These are phyloP conservation scores for Elaeagnus macrophylla DNA, from an alignment of 306 rosid species.

Conservation along the genomic window DNA sequence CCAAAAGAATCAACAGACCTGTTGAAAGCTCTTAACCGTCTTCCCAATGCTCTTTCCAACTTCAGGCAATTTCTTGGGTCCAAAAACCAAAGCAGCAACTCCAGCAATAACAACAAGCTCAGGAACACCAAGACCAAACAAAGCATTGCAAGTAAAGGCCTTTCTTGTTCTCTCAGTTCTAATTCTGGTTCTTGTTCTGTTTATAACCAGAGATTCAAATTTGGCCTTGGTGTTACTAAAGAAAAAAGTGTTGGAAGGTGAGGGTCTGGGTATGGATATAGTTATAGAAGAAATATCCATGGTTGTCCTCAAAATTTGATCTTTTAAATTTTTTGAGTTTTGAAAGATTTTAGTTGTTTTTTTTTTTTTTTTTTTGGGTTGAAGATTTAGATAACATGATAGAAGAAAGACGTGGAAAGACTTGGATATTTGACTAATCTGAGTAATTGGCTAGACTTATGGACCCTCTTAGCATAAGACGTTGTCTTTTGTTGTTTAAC, in stretches of 20 bases:
- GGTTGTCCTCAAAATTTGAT: background rate
- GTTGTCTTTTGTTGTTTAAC: no score
- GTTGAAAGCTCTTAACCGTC: constrained; percentile 95
- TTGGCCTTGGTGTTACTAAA: constrained; percentile 22
- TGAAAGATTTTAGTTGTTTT: no score
- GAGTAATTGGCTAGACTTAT: no score
- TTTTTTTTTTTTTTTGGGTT: no score
- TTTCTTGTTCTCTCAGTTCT: constrained; percentile 28
- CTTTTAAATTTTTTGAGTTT: background rate
- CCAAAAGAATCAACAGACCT: constrained; percentile 32
- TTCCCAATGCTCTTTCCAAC: constrained; percentile 93
- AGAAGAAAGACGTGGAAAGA: no score
- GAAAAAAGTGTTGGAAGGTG: constrained; percentile 20
- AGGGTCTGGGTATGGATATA: constrained; percentile 32
- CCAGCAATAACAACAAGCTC: constrained; percentile 89
- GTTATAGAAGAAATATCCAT: constrained; percentile 48
- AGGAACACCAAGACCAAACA: constrained; percentile 89
- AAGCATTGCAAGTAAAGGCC: constrained; percentile 62
- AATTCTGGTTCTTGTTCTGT: constrained; percentile 8
- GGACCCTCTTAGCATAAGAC: no score
- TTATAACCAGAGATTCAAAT: constrained; percentile 8
- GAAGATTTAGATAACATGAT: no score
- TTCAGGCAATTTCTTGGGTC: constrained; percentile 91
- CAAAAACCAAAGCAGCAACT: constrained; percentile 85
- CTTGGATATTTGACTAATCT: no score